phyloP scores from a whole-genome alignment of 164 flowering plant species.

The Vitis rupestris region DNA sequence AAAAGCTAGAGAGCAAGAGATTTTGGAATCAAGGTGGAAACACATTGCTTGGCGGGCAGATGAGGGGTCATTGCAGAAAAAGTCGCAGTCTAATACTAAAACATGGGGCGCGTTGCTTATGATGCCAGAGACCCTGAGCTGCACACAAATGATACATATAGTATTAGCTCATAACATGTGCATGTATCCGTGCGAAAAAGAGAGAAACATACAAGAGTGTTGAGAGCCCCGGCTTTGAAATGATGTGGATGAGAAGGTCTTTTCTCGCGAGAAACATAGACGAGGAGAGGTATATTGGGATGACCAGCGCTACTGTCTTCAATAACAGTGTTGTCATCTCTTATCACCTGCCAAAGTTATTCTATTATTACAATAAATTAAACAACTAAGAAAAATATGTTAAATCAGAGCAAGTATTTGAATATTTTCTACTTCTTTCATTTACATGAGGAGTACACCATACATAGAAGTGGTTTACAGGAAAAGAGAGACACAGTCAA shows the following conservation, averaged over 20 bases:
- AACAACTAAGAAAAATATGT: too few relatives aligned
- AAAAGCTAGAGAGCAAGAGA: conserved; percentile 29
- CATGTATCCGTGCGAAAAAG: neutral
- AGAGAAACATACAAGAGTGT: conserved; percentile 37
- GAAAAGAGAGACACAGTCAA: too few relatives aligned
- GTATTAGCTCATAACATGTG: neutral
- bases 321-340: neutral
- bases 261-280: conserved; percentile 57
- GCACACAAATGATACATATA: conserved; percentile 12
- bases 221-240: conserved; percentile 66
- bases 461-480: too few relatives aligned
- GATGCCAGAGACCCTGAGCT: conserved; percentile 54
- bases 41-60: conserved; percentile 63
- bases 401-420: too few relatives aligned
- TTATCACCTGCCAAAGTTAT: conserved; percentile 14
- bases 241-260: conserved; percentile 38
- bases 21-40: conserved; percentile 41
- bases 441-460: too few relatives aligned
- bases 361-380: neutral
- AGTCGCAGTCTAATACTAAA: conserved; percentile 54
- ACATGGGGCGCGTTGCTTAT: conserved; percentile 52
- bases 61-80: conserved; percentile 48
- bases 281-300: conserved; percentile 37
- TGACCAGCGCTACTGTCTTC: neutral
- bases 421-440: too few relatives aligned